These are phyloP conservation scores for Penicillium samsonianum DNA, from an alignment of 495 filamentous ascomycete genomes.

Conservation along the genomic window DNA sequence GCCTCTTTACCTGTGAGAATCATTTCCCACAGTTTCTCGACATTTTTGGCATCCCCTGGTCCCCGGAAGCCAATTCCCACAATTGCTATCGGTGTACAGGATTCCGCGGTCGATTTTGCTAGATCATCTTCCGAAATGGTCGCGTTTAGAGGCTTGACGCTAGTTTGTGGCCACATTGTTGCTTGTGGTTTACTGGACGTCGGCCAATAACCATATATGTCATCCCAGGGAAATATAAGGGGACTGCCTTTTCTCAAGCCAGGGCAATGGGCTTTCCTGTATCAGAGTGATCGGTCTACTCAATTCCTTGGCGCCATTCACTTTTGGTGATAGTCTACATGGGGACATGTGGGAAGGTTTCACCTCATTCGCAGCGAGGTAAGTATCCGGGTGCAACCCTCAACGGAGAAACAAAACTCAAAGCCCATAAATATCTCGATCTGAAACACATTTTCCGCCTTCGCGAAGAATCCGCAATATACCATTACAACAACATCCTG, in stretches of 20 bases:
- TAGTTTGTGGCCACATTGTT: background rate
- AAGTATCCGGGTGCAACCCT: slow-evolving; percentile 14
- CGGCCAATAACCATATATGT: background rate
- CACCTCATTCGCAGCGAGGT: slow-evolving; percentile 4
- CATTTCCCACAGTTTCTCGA: slow-evolving; percentile 58
- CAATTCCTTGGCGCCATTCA: background rate
- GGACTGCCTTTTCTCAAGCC: background rate
- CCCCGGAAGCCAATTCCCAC: slow-evolving; percentile 63
- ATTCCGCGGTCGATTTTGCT: slow-evolving; percentile 14
- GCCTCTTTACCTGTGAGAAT: slow-evolving; percentile 50
- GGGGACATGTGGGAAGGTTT: slow-evolving; percentile 4
- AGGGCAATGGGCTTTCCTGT: background rate
- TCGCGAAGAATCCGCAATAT: background rate
- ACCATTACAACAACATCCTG: background rate
- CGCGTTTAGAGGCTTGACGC: too few relatives aligned
- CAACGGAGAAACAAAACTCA: slow-evolving; percentile 4
- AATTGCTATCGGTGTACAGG: slow-evolving; percentile 57
- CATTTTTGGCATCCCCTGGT: slow-evolving; percentile 52
- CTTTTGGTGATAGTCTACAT: background rate
- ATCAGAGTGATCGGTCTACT: background rate
- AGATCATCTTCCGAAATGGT: slow-evolving; percentile 1
- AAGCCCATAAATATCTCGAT: background rate
- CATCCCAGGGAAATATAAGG: background rate
- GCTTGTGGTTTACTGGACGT: background rate
- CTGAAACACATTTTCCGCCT: slow-evolving; percentile 2